Base-by-base conservation (phyloP, 2,329 filamentous ascomycete genomes). In the Sclerotinia spermophila region DNA sequence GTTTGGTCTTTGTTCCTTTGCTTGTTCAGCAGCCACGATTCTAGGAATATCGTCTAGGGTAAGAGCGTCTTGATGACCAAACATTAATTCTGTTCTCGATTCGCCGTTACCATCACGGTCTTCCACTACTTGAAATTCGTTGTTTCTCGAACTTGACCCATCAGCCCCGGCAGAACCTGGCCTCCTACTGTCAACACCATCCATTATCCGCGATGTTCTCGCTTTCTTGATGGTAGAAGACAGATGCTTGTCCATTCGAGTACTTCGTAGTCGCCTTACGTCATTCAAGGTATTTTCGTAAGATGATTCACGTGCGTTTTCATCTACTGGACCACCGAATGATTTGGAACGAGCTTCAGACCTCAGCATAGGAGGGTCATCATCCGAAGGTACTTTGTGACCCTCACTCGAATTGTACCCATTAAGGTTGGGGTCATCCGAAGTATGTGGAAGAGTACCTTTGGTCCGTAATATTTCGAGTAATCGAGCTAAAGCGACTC, bases 251-350 rank as follows among this genome's bases (percentile, higher is more conserved):
- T 99, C 95, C 79, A 98, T 90, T 42, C 96, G 90, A 33, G 95
- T 98, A 73, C 96, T 98, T 74, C 95, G 90, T 71, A 99, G 82
- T 73, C 96, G 88, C 77, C 94, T 90, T 79, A 99, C 96, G 81
- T 99, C 96, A 75, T 96, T 96, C 75, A 99, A 90, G 61, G 95
- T 97, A 82, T 94, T 96, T 82, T 98, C 95, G 79, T 98, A 96
- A 40, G 92, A 93, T 67, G 92, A 93, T 74, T 89, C 86, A 72
- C 86, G 86, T 72, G 88, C 86, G 44, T 83, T 83, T 66, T 90
- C 89, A 69, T 82, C 83, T 71, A 85, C 81, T 73, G 87, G 86
- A 35, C 89, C 90, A 59, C 87, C 87, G 79, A 90, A 91, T 2
- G 91, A 93, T 76, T 90, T 92, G 27, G 93, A 94, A 69, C 92